phyloP scores from a whole-genome alignment of 495 filamentous ascomycete genomes.

The Amphirosellinia nigrospora region DNA sequence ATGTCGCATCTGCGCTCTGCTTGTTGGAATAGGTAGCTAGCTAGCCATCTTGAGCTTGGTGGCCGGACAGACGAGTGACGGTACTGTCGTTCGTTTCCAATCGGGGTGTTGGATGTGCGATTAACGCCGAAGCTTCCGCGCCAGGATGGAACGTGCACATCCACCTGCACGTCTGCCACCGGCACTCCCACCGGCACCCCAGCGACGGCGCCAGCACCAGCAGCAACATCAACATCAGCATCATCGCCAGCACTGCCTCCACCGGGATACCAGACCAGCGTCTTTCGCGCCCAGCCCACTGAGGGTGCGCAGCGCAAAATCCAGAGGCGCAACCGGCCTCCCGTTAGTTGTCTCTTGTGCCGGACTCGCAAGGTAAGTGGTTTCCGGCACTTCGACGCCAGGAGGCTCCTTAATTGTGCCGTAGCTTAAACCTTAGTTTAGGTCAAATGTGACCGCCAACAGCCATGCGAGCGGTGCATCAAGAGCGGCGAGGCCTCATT shows the following conservation, averaged over 20 bases:
- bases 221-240: neutral
- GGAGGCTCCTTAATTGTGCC: neutral
- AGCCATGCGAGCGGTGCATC: conserved; percentile 51
- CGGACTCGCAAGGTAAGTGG: conserved; percentile 48
- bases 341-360: conserved; percentile 50
- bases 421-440: conserved; percentile 35
- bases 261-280: conserved; percentile 39
- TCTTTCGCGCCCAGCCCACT: conserved; percentile 44
- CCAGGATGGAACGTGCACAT: conserved; percentile 21
- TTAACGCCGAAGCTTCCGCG: conserved; percentile 29
- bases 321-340: conserved; percentile 48
- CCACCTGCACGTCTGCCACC: conserved; percentile 6
- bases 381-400: neutral
- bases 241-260: conserved; percentile 11
- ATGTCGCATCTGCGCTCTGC: neutral
- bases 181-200: conserved; percentile 4
- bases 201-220: neutral
- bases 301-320: conserved; percentile 40
- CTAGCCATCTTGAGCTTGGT: neutral
- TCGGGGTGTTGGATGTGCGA: conserved; percentile 20
- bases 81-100: conserved; percentile 10
- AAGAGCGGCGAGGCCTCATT: conserved; percentile 47
- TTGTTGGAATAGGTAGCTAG: neutral
- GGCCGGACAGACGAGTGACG: neutral
- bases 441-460: conserved; percentile 53